Evolutionary conservation across 1,139 yeast genomes (phyloP).

Genomic region (Geotrichum klebahnii): DNA sequence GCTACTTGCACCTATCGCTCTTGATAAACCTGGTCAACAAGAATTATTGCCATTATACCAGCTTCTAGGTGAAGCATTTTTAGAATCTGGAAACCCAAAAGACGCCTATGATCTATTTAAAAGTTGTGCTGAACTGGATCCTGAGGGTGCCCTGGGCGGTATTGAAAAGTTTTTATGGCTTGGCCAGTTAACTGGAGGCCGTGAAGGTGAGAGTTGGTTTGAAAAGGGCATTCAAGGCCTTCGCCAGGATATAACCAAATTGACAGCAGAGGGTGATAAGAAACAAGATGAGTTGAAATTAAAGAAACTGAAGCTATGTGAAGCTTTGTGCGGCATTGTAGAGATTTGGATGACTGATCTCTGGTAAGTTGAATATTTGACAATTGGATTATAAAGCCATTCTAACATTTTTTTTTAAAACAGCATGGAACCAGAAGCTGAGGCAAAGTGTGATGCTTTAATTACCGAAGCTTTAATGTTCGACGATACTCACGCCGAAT

Average conservation of each 20-base stretch:
- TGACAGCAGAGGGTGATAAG: neutral
- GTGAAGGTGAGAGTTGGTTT: conserved; percentile 64
- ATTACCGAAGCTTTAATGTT: conserved; percentile 62
- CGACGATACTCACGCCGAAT: conserved; percentile 65
- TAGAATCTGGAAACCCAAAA: conserved; percentile 76
- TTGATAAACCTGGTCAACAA: conserved; percentile 2
- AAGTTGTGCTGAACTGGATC: conserved; percentile 67
- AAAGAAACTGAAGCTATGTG: conserved; percentile 55
- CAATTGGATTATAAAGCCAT: conserved; percentile 8
- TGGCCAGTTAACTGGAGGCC: conserved; percentile 87
- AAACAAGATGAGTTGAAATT: conserved; percentile 30
- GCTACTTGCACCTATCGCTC: conserved; percentile 13
- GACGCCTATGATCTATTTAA: conserved; percentile 63
- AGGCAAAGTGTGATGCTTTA: conserved; percentile 67
- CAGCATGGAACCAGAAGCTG: conserved; percentile 83
- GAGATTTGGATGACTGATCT: conserved; percentile 98
- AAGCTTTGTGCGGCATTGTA: conserved; percentile 77
- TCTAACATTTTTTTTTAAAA: neutral
- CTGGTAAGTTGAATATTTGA: neutral
- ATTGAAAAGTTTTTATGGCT: conserved; percentile 80
- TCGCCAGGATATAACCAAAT: conserved; percentile 40
- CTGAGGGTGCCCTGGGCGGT: conserved; percentile 56
- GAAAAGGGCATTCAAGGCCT: conserved; percentile 59
- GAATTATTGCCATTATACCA: conserved; percentile 34
- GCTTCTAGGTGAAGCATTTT: conserved; percentile 64